Evolutionary conservation across 345 rosid genomes (phyloP), one percentile per base, ranked within the genome.

Genomic region (Arabidopsis suecica): DNA sequence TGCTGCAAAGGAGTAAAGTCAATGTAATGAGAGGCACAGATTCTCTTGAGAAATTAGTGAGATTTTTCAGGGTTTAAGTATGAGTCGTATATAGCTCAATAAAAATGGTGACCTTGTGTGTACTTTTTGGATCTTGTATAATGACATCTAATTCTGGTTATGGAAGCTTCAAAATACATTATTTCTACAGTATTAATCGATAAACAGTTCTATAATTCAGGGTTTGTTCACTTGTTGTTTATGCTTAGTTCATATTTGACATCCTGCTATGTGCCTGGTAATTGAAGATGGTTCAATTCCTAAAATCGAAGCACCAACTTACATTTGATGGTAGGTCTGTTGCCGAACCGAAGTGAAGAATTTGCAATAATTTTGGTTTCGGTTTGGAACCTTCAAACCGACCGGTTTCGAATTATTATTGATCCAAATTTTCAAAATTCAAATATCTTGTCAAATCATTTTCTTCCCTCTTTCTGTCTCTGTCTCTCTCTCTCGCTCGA

Each of bases 261-360:
- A 41, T 40, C 33, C 34, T n/a, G 28, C 28, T 56, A 5, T 53
- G 63, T 64, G 11, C 28, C 10, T 38, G 5, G 13, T 71, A 30
- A 48, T 16, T 69, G 61, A 78, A 94, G 97, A 89, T 86, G 97
- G 97, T 59, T 85, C 97, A 7, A 86, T 95, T 77, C 99, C 99
- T 63, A 92, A 86, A 44, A 89, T 95, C 69, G 88, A 92, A 78
- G 79, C 85, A 67, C 82, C 92, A 34, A 85, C 97, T 54, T 92
- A 92, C 49, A 41, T 41, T 11, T 1, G 28, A 25, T 28, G 32
- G 32, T 28, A 28, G 32, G 32, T 28, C 32, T 28, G 32, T 28
- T 28, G 32, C 32, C 4, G 32, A 28, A 28, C 32, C 32, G 32
- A 4, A 28, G 32, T 28, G 32, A 28, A 28, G 32, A 3, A 28